Conservation (phyloP, 495 filamentous ascomycete genomes). For the Talaromyces liani region DNA sequence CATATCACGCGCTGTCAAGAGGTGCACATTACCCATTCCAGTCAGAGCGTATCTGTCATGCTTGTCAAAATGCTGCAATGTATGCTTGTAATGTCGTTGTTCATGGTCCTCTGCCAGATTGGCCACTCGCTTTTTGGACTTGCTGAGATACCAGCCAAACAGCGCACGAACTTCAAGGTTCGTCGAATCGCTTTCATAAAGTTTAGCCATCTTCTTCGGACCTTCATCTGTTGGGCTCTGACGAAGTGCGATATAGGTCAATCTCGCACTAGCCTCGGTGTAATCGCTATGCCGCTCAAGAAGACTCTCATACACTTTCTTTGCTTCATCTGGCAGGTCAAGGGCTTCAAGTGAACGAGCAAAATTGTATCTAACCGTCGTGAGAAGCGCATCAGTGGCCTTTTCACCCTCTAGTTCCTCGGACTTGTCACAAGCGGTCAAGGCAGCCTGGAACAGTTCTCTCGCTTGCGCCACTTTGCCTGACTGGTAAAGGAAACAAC, state of each 20-base stretch:
- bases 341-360: conserved; percentile 92
- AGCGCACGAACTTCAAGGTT: conserved; percentile 88
- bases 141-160: conserved; percentile 90
- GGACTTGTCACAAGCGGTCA: conserved; percentile 75
- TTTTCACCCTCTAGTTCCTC: conserved; percentile 48
- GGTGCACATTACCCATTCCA: conserved; percentile 91
- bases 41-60: conserved; percentile 92
- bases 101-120: conserved; percentile 87
- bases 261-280: conserved; percentile 76
- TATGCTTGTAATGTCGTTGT: conserved; percentile 91
- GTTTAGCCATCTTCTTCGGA: conserved; percentile 69
- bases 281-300: conserved; percentile 80
- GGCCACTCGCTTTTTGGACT: conserved; percentile 66
- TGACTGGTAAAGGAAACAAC: conserved; percentile 82
- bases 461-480: conserved; percentile 78
- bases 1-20: conserved; percentile 87
- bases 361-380: conserved; percentile 91
- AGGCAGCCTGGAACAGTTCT: conserved; percentile 77
- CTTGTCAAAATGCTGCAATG: conserved; percentile 87
- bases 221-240: conserved; percentile 79
- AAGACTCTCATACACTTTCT: conserved; percentile 78
- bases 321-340: conserved; percentile 71
- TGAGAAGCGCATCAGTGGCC: conserved; percentile 86
- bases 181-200: conserved; percentile 69
- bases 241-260: conserved; percentile 85